Conservation (phyloP, 2,329 filamentous ascomycete species). For the Ophiosphaerella herpotricha region DNA sequence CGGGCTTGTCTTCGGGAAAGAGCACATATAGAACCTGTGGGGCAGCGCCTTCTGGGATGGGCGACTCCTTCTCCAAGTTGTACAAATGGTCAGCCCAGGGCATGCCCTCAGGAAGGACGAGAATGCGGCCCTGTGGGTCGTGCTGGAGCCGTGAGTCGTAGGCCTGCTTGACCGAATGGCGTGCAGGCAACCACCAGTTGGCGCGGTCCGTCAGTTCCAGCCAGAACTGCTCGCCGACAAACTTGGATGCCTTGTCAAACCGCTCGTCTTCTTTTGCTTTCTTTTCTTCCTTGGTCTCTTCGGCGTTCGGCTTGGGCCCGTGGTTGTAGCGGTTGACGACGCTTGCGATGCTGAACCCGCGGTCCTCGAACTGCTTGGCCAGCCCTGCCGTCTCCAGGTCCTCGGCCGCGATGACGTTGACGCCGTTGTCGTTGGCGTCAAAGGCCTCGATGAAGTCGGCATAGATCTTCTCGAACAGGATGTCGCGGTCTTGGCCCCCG, state of each 20-base stretch:
- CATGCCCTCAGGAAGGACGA: conserved; percentile 77
- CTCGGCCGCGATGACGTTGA: conserved; percentile 77
- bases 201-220: conserved; percentile 77
- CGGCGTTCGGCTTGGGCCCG: conserved; percentile 50
- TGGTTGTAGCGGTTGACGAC: conserved; percentile 88
- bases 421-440: conserved; percentile 96
- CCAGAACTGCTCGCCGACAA: conserved; percentile 89
- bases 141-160: conserved; percentile 70
- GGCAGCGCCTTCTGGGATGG: conserved; percentile 46
- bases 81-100: conserved; percentile 98
- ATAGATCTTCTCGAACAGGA: conserved; percentile 89
- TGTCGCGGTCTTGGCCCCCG: conserved; percentile 67
- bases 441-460: conserved; percentile 92
- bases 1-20: conserved; percentile 79
- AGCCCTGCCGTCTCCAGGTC: conserved; percentile 72
- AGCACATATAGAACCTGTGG: conserved; percentile 81
- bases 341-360: conserved; percentile 81
- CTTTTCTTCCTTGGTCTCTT: conserved; percentile 43
- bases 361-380: conserved; percentile 80
- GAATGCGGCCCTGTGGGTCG: conserved; percentile 75
- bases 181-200: conserved; percentile 83
- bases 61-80: conserved; percentile 69
- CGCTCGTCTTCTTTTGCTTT: conserved; percentile 79
- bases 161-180: conserved; percentile 75
- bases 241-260: conserved; percentile 75